Conservation (phyloP, 768 basidiomycete species). For the Suillus sp. region DNA sequence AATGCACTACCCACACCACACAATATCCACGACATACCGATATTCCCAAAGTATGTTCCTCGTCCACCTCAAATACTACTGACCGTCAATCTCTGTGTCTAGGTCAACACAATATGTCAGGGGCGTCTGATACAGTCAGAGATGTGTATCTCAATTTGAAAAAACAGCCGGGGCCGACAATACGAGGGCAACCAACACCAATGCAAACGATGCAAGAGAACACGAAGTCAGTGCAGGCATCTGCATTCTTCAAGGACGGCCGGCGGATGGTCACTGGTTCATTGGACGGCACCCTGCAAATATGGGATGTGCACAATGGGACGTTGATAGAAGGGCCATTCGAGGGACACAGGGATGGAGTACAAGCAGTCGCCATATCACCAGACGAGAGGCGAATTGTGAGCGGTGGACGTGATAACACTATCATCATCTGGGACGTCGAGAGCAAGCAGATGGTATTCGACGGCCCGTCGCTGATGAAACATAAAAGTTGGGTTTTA, state of each 20-base stretch:
- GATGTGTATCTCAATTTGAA: slow-evolving; percentile 26
- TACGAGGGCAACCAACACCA: slow-evolving; percentile 2
- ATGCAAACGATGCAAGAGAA: slow-evolving; percentile 21
- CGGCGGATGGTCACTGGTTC: slow-evolving; percentile 34
- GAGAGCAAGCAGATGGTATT: slow-evolving; percentile 31
- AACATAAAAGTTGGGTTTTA: slow-evolving; percentile 15
- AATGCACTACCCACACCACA: neutral
- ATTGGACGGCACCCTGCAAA: slow-evolving; percentile 8
- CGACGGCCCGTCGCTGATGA: slow-evolving; percentile 23
- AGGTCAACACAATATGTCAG: neutral
- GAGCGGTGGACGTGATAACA: slow-evolving; percentile 15
- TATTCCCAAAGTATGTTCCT: neutral
- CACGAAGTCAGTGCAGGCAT: slow-evolving; percentile 21
- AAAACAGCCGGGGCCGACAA: slow-evolving; percentile 12
- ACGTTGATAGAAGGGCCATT: slow-evolving; percentile 1
- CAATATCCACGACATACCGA: neutral
- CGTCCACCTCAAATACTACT: neutral
- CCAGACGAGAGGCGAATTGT: slow-evolving; percentile 18
- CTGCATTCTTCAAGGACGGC: slow-evolving; percentile 31
- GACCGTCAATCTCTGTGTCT: neutral
- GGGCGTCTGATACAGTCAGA: neutral
- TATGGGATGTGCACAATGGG: slow-evolving; percentile 9
- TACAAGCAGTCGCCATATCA: slow-evolving; percentile 16
- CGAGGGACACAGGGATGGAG: neutral
- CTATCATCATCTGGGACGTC: slow-evolving; percentile 20